These are phyloP conservation scores for Neofusicoccum sp. DNA, from an alignment of 2,329 filamentous ascomycete species.

Conservation along the genomic window DNA sequence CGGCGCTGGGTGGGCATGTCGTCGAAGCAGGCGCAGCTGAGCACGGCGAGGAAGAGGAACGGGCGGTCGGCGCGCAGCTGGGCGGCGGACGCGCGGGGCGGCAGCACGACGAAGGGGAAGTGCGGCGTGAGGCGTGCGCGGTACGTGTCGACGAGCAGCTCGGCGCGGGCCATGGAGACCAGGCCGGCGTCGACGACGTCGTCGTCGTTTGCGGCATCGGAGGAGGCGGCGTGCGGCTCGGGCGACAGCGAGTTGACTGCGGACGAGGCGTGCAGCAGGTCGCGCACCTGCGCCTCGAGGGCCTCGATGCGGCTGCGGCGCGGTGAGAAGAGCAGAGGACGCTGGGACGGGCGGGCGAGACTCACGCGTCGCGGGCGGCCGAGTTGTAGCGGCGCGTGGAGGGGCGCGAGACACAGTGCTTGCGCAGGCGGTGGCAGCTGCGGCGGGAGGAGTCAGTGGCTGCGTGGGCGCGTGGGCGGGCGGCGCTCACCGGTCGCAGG, in stretches of 20 bases:
- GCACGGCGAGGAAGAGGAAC: slow-evolving; percentile 36
- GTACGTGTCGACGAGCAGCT: not conserved
- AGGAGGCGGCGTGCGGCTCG: not conserved
- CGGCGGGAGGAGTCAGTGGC: not conserved
- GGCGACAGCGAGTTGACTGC: not conserved
- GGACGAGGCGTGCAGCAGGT: slow-evolving; percentile 25
- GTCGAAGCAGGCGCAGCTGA: slow-evolving; percentile 28
- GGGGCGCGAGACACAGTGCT: slow-evolving; percentile 37
- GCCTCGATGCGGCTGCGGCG: slow-evolving; percentile 34
- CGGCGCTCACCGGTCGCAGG: slow-evolving; percentile 28
- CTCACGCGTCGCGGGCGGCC: slow-evolving; percentile 37
- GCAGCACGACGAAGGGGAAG: slow-evolving; percentile 29
- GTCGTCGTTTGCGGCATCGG: not conserved
- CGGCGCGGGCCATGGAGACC: not conserved
- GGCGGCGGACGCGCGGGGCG: slow-evolving; percentile 17
- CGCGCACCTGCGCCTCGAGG: slow-evolving; percentile 36
- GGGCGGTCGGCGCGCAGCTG: slow-evolving; percentile 27
- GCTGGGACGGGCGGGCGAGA: not conserved
- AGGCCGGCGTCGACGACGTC: not conserved
- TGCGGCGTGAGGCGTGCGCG: not conserved
- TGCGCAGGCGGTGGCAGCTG: slow-evolving; percentile 38
- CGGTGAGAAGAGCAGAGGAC: not conserved
- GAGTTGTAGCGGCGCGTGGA: slow-evolving; percentile 36
- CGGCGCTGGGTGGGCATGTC: slow-evolving; percentile 25
- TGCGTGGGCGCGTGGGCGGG: not conserved